Evolutionary conservation across 106 monocot genomes (phyloP).

Genomic region (Hemerocallis citrina): DNA sequence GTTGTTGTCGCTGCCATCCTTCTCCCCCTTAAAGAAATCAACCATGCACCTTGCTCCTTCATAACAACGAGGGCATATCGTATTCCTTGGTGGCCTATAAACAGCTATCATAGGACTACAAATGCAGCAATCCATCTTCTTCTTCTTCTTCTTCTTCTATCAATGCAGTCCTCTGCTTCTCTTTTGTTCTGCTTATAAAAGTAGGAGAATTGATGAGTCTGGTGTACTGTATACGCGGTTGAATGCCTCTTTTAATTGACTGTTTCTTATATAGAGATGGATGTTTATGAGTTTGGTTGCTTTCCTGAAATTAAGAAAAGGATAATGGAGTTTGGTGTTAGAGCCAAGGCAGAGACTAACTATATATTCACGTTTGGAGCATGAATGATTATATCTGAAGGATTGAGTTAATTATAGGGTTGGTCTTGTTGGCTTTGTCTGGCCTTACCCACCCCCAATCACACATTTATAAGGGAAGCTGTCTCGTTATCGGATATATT

Average conservation of each 20-base stretch:
- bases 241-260: neutral
- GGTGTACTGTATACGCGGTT: neutral
- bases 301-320: neutral
- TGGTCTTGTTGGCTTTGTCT: too few species aligned
- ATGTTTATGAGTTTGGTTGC: neutral
- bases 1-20: neutral
- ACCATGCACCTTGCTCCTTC: constrained; percentile 61
- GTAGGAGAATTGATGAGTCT: neutral
- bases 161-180: neutral
- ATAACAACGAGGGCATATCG: constrained; percentile 65
- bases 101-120: constrained; percentile 54
- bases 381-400: too few species aligned
- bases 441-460: too few species aligned
- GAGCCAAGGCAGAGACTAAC: too few species aligned
- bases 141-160: neutral
- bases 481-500: too few species aligned
- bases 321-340: too few species aligned
- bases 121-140: constrained; percentile 82
- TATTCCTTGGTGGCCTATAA: constrained; percentile 69
- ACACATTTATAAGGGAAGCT: too few species aligned
- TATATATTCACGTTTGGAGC: too few species aligned
- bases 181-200: neutral
- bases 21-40: constrained; percentile 31
- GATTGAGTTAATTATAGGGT: too few species aligned
- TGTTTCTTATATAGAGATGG: too few species aligned